These are phyloP conservation scores for Cryphonectria carpinicola DNA, from an alignment of 2,329 filamentous ascomycete species.

Conservation along the genomic window DNA sequence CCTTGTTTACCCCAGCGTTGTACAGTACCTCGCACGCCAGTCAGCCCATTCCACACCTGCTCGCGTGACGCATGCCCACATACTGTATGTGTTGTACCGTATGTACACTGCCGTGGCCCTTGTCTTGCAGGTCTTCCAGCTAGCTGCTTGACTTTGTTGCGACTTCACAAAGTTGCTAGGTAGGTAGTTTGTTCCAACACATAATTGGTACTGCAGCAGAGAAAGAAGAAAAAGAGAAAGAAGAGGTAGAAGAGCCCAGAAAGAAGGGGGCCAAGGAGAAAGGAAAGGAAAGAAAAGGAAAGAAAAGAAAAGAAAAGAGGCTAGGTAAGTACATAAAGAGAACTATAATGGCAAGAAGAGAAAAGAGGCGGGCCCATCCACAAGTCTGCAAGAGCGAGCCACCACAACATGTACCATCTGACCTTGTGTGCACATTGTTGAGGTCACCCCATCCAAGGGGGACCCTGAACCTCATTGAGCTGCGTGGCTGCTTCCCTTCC, in stretches of 20 bases:
- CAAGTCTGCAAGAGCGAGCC: background rate
- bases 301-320: background rate
- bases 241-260: background rate
- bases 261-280: background rate
- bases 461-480: background rate
- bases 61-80: constrained; percentile 14
- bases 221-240: too few species aligned
- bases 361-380: background rate
- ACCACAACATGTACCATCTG: background rate
- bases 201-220: background rate
- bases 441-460: constrained; percentile 7
- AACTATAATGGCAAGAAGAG: background rate
- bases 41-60: constrained; percentile 14
- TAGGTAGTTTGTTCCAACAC: background rate
- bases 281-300: background rate
- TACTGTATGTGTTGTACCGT: background rate
- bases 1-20: background rate
- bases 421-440: background rate
- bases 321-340: background rate
- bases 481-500: constrained; percentile 1
- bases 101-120: background rate
- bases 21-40: constrained; percentile 1
- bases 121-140: background rate
- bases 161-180: background rate
- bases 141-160: background rate